Base-by-base conservation (phyloP, 257 asterid genomes). In the Plantago elongata region DNA sequence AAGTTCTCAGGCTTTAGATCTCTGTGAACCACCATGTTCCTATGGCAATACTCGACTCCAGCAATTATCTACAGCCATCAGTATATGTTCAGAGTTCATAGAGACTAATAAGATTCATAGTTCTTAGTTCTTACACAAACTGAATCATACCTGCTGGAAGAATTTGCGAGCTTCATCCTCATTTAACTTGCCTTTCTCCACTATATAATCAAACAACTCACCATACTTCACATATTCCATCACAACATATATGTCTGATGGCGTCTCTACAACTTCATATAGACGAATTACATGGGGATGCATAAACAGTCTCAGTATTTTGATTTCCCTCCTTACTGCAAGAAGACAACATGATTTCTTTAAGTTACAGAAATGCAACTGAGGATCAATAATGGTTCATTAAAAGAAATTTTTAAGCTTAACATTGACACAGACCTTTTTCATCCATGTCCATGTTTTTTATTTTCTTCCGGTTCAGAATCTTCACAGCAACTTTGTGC, bases 381-480 rank as follows among this genome's bases (percentile, higher is more conserved):
- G 27, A 22, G 27, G 27, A 22, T 22, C 27, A 22, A 22, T 22
- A 22, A 22, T 22, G 27, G 27, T 22, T 22, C 2, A 22, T 22
- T 22, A 1, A 22, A 22, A 22, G 27, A 22, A 1, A 1, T 44
- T 42, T 76, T 44, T 74, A 54, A 70, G 65, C 65, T 72, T 67
- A 42, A 78, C 76, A 66, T 74, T 14, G 16, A 40, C n/a, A 51
- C 69, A 37, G 5, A 83, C 97, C 97, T 80, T 90, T 90, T 67
- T 90, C 97, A 63, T 90, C 97, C 97, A 90, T 87, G 46, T 90
- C 97, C 97, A 90, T 87, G 60, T 77, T 84, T 81, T 88, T 84
- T 17, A 90, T 90, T 74, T 85, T 90, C 62, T 82, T 85, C 62
- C 97, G 96, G 58, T 90, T 90, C 60, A 90, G 96, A 71, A 90